A percentile compares a stretch with the other conserved stretches of the same genome.
phyloP scores from a whole-genome alignment of 2,329 filamentous ascomycete species.

The Fonsecaea pedrosoi region DNA sequence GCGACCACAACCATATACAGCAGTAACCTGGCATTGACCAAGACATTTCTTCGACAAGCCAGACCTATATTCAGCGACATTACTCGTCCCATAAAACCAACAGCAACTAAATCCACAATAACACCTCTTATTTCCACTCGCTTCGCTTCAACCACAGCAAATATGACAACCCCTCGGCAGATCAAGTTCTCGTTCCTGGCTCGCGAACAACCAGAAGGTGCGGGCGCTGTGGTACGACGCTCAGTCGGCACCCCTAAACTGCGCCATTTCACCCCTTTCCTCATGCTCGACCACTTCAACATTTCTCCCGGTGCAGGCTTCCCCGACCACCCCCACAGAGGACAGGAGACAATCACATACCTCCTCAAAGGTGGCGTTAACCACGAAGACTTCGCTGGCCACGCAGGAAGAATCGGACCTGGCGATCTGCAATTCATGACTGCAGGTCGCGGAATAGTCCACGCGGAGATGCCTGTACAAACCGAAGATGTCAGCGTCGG shows the following conservation, averaged over 20 bases:
- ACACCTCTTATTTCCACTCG: conserved; percentile 22
- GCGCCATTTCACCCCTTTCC: conserved; percentile 86
- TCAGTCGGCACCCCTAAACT: conserved; percentile 85
- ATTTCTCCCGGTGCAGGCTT: conserved; percentile 83
- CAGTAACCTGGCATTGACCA: conserved; percentile 34
- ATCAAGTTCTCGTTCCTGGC: conserved; percentile 86
- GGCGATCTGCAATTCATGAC: conserved; percentile 99
- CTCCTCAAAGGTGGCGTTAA: conserved; percentile 84
- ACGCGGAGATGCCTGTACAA: conserved; percentile 90
- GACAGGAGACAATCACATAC: conserved; percentile 91
- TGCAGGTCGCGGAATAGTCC: conserved; percentile 86
- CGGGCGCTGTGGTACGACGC: conserved; percentile 82
- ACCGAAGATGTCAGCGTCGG: conserved; percentile 84
- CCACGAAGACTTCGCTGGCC: conserved; percentile 90
- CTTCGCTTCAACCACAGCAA: conserved; percentile 42
- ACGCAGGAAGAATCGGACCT: conserved; percentile 79
- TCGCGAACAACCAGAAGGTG: conserved; percentile 84
- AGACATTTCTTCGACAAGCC: conserved; percentile 29
- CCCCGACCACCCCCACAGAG: conserved; percentile 82
- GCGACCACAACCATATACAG: conserved; percentile 28
- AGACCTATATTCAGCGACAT: conserved; percentile 26
- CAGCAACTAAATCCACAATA: conserved; percentile 7
- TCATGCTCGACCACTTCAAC: conserved; percentile 95
- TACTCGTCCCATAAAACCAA: conserved; percentile 15
- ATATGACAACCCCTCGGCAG: conserved; percentile 72